Evolutionary conservation across 1,284 basidiomycete genomes (phyloP), one percentile per base, ranked within the genome.

Genomic region (Microbotryum intermedium): DNA sequence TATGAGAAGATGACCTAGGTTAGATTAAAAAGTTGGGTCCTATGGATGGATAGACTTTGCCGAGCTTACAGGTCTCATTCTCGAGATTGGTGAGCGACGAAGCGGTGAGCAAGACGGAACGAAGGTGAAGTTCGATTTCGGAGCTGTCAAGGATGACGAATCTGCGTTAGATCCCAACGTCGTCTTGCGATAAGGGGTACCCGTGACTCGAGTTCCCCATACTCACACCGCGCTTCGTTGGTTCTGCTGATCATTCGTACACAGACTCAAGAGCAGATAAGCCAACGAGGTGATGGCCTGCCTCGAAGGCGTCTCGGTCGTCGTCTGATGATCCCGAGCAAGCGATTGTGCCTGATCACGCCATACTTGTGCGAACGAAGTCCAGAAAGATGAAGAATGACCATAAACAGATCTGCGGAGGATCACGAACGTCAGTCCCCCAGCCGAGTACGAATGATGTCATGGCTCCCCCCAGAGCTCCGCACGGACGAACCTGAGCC

Each of bases 41-140:
- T 20, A 4, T 21, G 11, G 10, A 4, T 8, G 3, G 30, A 20
- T 6, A 21, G 11, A 43, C 28, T 2, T 8, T n/a, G 20, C 7
- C 13, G 20, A 20, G 48, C 58, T 20, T 8, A 63, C 66, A 66
- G 0, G 25, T n/a, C 0, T 45, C 13, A 50, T 68, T 55, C 11
- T 63, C 53, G 16, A 68, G 57, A 30, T 68, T 62, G 46, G 54
- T 50, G 6, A 66, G 53, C 4, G 66, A 61, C 8, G 66, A 68
- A 0, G 64, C 34, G 1, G 43, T 29, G 21, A 58, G 25, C 6
- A 68, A 48, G 23, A 62, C 51, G 0, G 16, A 20, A 28, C 60
- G 47, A 2, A 67, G 51, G n/a, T 52, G 45, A n/a, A 60, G 60
- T n/a, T 67, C 66, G 43, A 65, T 39, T 10, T 44, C n/a, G 5